Conservation (phyloP, 257 asterid species). For the Craterostigma plantagineum region DNA sequence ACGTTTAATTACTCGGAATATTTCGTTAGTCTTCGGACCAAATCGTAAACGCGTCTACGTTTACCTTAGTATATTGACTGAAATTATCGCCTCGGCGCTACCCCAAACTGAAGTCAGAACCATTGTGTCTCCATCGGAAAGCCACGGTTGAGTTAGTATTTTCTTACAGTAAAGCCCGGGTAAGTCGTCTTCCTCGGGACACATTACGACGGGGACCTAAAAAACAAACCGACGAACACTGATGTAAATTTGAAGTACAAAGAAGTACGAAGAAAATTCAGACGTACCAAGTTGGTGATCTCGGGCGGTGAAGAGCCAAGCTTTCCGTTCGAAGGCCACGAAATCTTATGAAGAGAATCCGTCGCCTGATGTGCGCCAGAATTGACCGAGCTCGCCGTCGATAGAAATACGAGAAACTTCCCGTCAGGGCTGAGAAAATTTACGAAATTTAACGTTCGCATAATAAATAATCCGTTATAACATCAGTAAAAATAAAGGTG, state of each 20-base stretch:
- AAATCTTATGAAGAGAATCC: conserved; percentile 64
- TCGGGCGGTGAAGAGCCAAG: conserved; percentile 20
- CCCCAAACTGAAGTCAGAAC: conserved; percentile 68
- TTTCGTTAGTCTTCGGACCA: no score
- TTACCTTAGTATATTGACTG: conserved; percentile 57
- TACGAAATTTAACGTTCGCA: neutral
- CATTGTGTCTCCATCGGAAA: conserved; percentile 65
- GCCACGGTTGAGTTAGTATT: conserved; percentile 52
- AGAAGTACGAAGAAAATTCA: no score
- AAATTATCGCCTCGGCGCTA: conserved; percentile 41
- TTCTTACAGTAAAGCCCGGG: conserved; percentile 60
- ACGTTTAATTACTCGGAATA: no score
- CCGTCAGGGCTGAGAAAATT: conserved; percentile 62
- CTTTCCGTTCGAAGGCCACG: conserved; percentile 59
- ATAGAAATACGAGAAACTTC: conserved; percentile 53
- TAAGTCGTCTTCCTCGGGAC: conserved; percentile 66
- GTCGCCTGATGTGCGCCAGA: conserved; percentile 80
- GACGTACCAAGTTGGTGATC: conserved; percentile 55
- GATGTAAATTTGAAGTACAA: no score
- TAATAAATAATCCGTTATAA: no score
- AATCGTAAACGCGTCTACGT: neutral
- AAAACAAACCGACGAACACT: neutral
- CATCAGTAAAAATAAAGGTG: neutral
- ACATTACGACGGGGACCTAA: conserved; percentile 71
- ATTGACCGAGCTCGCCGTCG: conserved; percentile 62